Conservation (phyloP, 768 basidiomycete genomes). For the Trametes meyenii region DNA sequence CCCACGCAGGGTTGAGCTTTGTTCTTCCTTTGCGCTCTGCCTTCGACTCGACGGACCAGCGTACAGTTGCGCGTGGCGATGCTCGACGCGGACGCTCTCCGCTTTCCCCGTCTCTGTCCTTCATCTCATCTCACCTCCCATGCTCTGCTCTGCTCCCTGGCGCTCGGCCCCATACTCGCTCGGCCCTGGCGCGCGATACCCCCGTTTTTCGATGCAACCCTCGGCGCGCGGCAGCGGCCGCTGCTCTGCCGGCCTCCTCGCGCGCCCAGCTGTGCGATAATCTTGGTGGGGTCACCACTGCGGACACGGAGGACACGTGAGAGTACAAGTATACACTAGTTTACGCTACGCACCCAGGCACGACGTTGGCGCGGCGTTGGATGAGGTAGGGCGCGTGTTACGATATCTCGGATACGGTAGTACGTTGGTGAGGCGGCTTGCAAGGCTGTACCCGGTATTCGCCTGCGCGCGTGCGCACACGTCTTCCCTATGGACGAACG, state of each 20-base stretch:
- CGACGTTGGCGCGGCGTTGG: not conserved
- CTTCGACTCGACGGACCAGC: too few relatives aligned
- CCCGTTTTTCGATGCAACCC: not conserved
- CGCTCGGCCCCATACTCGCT: not conserved
- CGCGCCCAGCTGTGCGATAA: not conserved
- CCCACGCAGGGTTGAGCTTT: conserved; percentile 8
- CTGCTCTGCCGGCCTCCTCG: not conserved
- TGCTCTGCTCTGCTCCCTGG: not conserved
- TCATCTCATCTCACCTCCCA: too few relatives aligned
- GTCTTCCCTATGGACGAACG: too few relatives aligned
- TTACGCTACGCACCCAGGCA: not conserved
- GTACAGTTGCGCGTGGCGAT: too few relatives aligned
- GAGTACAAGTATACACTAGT: not conserved
- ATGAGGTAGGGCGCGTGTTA: too few relatives aligned
- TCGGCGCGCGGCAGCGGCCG: not conserved
- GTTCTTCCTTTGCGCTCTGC: too few relatives aligned
- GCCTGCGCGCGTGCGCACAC: too few relatives aligned
- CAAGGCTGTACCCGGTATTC: too few relatives aligned
- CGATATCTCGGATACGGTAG: too few relatives aligned
- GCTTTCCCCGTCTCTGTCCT: too few relatives aligned
- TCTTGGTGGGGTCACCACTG: not conserved
- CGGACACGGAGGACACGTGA: conserved; percentile 1
- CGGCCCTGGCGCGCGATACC: not conserved
- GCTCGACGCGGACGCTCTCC: too few relatives aligned
- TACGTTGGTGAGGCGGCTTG: too few relatives aligned